These are phyloP conservation scores for Porcisia hertigi DNA, from an alignment of 208 protist genomes.

Conservation along the genomic window DNA sequence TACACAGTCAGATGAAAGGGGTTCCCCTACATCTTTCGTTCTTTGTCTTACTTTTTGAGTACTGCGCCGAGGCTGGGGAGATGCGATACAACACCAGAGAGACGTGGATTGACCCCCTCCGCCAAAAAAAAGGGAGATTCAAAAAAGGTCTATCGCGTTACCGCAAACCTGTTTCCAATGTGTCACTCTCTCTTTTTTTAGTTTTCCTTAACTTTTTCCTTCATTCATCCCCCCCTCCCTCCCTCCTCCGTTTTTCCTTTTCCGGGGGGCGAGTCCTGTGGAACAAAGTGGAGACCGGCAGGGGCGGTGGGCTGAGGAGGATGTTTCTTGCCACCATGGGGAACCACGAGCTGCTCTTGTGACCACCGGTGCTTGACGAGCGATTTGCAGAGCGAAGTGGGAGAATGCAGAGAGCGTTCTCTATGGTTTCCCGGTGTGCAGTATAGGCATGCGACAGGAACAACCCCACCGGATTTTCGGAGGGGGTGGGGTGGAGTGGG, in stretches of 20 bases:
- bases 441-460: not conserved
- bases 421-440: too few relatives aligned
- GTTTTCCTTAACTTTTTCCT: not conserved
- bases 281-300: too few relatives aligned
- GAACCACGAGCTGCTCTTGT: too few relatives aligned
- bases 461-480: too few relatives aligned
- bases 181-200: too few relatives aligned
- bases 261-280: too few relatives aligned
- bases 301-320: too few relatives aligned
- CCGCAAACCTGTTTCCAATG: not conserved
- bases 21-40: not conserved
- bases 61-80: not conserved
- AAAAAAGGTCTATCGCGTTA: not conserved
- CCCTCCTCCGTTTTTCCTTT: not conserved
- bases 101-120: not conserved
- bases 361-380: too few relatives aligned
- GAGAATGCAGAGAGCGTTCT: too few relatives aligned
- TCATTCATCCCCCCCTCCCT: not conserved
- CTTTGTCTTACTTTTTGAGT: not conserved
- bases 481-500: not conserved
- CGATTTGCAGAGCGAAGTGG: too few relatives aligned
- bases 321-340: too few relatives aligned
- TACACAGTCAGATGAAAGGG: not conserved
- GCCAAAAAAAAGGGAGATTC: not conserved
- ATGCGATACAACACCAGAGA: not conserved